Evolutionary conservation across 2,329 filamentous ascomycete species (phyloP).

Genomic region (Tolypocladium cylindrosporum): DNA sequence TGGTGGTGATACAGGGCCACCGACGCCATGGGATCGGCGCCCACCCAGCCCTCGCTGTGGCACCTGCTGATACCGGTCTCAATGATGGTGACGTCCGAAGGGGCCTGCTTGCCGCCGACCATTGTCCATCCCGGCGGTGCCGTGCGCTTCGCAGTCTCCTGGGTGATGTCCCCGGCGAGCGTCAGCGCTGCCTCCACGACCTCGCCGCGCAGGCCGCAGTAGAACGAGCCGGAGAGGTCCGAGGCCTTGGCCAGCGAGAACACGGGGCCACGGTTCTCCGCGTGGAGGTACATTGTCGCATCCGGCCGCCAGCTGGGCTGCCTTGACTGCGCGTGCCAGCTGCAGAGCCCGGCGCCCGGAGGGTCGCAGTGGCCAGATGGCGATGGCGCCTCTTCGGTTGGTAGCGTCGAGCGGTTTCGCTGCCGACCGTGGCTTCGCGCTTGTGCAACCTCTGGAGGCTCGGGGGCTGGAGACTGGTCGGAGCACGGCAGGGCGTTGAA

Average conservation of each 20-base stretch:
- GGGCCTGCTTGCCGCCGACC: slow-evolving; percentile 1
- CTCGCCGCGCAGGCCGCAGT: slow-evolving; percentile 37
- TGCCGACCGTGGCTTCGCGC: neutral
- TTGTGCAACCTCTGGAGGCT: neutral
- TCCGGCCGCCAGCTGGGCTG: slow-evolving; percentile 38
- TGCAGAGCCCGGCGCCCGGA: slow-evolving; percentile 22
- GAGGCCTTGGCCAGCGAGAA: slow-evolving; percentile 38
- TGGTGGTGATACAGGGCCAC: neutral
- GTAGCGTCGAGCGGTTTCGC: neutral
- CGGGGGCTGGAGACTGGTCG: slow-evolving; percentile 1
- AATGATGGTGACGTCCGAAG: slow-evolving; percentile 10
- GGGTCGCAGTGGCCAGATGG: slow-evolving; percentile 26
- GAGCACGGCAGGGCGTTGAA: slow-evolving; percentile 37
- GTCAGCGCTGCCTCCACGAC: slow-evolving; percentile 31
- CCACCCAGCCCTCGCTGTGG: slow-evolving; percentile 5
- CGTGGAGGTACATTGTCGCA: slow-evolving; percentile 33
- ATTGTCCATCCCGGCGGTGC: slow-evolving; percentile 15
- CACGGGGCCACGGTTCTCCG: slow-evolving; percentile 20
- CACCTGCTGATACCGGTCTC: slow-evolving; percentile 21
- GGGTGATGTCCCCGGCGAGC: slow-evolving; percentile 13
- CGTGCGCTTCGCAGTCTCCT: slow-evolving; percentile 3
- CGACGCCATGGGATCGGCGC: neutral
- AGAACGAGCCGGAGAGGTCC: slow-evolving; percentile 36
- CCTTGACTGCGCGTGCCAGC: slow-evolving; percentile 36
- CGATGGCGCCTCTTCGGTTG: slow-evolving; percentile 19